Evolutionary conservation across 2,329 filamentous ascomycete species (phyloP).

Genomic region (Neurospora crassa): DNA sequence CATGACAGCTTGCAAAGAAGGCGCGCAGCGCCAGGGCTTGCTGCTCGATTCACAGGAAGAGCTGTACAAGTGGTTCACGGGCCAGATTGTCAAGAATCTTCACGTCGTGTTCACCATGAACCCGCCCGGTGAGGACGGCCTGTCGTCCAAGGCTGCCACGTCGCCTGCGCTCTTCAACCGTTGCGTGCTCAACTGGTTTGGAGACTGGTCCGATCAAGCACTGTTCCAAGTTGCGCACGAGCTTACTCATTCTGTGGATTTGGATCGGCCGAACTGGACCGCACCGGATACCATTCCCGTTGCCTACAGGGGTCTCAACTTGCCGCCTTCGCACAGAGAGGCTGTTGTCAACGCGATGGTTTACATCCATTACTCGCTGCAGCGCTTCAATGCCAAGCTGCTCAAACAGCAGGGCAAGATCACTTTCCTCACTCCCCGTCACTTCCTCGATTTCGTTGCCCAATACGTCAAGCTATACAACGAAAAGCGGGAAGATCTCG

Average conservation of each 20-base stretch:
- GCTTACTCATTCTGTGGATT: conserved; percentile 89
- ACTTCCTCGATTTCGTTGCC: conserved; percentile 96
- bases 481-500: conserved; percentile 95
- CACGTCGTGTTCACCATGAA: conserved; percentile 99
- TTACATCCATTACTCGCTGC: conserved; percentile 92
- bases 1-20: conserved; percentile 99
- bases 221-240: conserved; percentile 96
- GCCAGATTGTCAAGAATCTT: conserved; percentile 97
- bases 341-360: conserved; percentile 97
- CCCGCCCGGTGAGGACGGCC: conserved; percentile 75
- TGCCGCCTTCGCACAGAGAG: conserved; percentile 86
- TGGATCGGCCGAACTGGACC: conserved; percentile 77
- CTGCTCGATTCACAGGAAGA: conserved; percentile 96
- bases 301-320: conserved; percentile 73
- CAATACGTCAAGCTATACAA: conserved; percentile 97
- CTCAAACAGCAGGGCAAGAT: conserved; percentile 85
- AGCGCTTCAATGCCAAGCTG: conserved; percentile 78
- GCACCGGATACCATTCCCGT: conserved; percentile 89
- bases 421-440: conserved; percentile 89
- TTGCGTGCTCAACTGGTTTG: conserved; percentile 99
- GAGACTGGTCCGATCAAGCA: conserved; percentile 98
- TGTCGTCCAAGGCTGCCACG: conserved; percentile 93
- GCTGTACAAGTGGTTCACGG: conserved; percentile 99
- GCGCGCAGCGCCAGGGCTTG: conserved; percentile 88
- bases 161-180: conserved; percentile 98